These are phyloP conservation scores for Botryotinia narcissicola DNA, from an alignment of 2,329 filamentous ascomycete species.

Conservation along the genomic window DNA sequence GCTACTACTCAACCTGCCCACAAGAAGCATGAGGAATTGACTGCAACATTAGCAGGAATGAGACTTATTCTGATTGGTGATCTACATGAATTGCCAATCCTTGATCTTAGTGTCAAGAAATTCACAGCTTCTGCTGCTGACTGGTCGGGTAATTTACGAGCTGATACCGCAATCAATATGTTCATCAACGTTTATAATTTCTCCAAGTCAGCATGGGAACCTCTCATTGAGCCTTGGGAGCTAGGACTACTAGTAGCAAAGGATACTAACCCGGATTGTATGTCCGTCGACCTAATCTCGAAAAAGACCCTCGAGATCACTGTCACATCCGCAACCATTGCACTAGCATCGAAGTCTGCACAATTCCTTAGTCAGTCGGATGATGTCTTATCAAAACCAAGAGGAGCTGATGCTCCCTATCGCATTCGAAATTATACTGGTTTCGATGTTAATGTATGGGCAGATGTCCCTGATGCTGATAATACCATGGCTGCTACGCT, in stretches of 20 bases:
- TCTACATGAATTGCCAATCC: conserved; percentile 87
- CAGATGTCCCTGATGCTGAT: conserved; percentile 64
- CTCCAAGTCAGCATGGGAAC: conserved; percentile 98
- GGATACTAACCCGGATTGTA: conserved; percentile 68
- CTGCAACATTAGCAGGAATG: conserved; percentile 82
- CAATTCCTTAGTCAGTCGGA: conserved; percentile 80
- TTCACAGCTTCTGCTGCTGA: conserved; percentile 83
- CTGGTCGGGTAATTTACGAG: conserved; percentile 85
- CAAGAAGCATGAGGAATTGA: conserved; percentile 68
- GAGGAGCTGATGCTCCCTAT: conserved; percentile 88
- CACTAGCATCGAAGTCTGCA: conserved; percentile 86
- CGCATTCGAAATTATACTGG: conserved; percentile 93
- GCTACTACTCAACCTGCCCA: conserved; percentile 43
- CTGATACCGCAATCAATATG: conserved; percentile 85
- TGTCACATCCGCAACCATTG: conserved; percentile 89
- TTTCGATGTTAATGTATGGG: conserved; percentile 82
- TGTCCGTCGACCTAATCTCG: conserved; percentile 83
- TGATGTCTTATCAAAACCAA: conserved; percentile 89
- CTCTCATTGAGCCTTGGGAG: conserved; percentile 92
- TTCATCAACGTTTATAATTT: conserved; percentile 99
- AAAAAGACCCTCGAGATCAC: conserved; percentile 90
- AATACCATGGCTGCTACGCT: conserved; percentile 73
- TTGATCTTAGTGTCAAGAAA: conserved; percentile 90
- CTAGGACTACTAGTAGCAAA: conserved; percentile 87
- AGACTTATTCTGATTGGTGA: conserved; percentile 94